Evolutionary conservation across 1,284 basidiomycete species (phyloP).

Genomic region (Sporisorium reilianum): DNA sequence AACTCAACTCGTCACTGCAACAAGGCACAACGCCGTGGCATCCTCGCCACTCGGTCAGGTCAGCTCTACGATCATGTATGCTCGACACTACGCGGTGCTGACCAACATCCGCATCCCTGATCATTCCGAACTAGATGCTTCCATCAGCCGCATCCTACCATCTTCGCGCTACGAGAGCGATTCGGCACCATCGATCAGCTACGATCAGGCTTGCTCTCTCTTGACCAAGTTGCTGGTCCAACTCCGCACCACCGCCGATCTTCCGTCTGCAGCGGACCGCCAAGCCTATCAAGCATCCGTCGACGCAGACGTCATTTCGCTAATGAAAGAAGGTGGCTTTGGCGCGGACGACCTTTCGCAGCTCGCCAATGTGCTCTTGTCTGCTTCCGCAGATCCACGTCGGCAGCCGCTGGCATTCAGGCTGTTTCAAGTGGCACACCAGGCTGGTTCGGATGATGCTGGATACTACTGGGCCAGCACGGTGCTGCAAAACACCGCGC

Average conservation of each 20-base stretch:
- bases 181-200: constrained; percentile 11
- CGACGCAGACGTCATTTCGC: constrained; percentile 28
- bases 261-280: constrained; percentile 20
- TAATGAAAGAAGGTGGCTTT: constrained; percentile 5
- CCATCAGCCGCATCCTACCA: constrained; percentile 32
- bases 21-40: neutral
- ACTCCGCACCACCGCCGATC: constrained; percentile 38
- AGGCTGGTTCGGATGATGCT: constrained; percentile 50
- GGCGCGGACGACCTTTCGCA: constrained; percentile 23
- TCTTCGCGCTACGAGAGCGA: constrained; percentile 18
- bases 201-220: constrained; percentile 28
- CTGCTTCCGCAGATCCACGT: constrained; percentile 40
- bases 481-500: constrained; percentile 53
- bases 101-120: constrained; percentile 22
- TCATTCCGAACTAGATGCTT: constrained; percentile 24
- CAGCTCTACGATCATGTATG: neutral
- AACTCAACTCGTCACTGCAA: neutral
- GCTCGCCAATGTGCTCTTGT: constrained; percentile 37
- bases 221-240: constrained; percentile 41
- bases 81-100: constrained; percentile 22
- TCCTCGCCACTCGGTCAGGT: neutral
- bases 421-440: constrained; percentile 42
- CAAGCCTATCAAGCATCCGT: constrained; percentile 30
- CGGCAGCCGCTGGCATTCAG: constrained; percentile 48
- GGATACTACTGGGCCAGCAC: constrained; percentile 62